A percentile compares a stretch with the other conserved stretches of the same genome.
Conservation (phyloP, 805 yeast genomes). For the Lachancea thermotolerans region DNA sequence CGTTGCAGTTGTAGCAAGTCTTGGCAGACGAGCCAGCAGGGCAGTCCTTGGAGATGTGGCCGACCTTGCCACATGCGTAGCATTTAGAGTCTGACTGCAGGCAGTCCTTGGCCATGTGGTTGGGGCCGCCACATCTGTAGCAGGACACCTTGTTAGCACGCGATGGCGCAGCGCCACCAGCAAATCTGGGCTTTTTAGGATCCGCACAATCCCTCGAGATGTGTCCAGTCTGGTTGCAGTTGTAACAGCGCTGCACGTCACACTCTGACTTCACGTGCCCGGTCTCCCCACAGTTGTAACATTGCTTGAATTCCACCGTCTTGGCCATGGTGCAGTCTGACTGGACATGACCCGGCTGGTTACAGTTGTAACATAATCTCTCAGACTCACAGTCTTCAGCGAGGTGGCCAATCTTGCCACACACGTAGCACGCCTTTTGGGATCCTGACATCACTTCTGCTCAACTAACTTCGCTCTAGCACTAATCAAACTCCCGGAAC, state of each 20-base stretch:
- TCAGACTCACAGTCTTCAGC: constrained; percentile 86
- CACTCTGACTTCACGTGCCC: constrained; percentile 90
- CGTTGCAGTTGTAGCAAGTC: constrained; percentile 43
- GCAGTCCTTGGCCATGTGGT: constrained; percentile 90
- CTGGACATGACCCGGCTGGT: constrained; percentile 83
- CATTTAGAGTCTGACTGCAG: constrained; percentile 71
- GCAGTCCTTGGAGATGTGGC: constrained; percentile 87
- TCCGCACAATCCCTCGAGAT: constrained; percentile 69
- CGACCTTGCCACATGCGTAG: constrained; percentile 86
- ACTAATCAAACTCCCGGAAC: background rate
- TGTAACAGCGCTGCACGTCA: constrained; percentile 68
- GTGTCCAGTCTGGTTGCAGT: constrained; percentile 74
- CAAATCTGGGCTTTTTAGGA: constrained; percentile 31
- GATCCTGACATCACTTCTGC: constrained; percentile 16
- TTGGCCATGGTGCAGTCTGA: constrained; percentile 84
- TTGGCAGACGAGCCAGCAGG: constrained; percentile 47
- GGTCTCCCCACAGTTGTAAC: constrained; percentile 87
- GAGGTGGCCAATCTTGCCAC: constrained; percentile 88
- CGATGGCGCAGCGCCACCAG: background rate
- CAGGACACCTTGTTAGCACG: constrained; percentile 43
- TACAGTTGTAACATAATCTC: constrained; percentile 89
- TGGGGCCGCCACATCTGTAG: constrained; percentile 89
- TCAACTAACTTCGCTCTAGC: background rate
- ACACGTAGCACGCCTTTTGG: constrained; percentile 82
- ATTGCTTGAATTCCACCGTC: constrained; percentile 77